Conservation (phyloP, 495 filamentous ascomycete species). For the Haplographium delicatum region DNA sequence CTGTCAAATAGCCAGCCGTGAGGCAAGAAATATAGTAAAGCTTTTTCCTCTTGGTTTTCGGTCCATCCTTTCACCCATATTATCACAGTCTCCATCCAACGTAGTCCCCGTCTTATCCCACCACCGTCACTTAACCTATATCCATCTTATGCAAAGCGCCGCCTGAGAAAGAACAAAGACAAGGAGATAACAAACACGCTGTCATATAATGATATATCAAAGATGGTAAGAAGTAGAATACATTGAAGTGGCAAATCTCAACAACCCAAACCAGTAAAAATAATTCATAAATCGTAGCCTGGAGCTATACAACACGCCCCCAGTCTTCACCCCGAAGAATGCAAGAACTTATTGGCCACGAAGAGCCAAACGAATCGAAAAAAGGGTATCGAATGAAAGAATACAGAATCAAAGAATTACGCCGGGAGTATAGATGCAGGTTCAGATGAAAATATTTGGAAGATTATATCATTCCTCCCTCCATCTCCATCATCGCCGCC, state of each 20-base stretch:
- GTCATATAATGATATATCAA: constrained; percentile 14
- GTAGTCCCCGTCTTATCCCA: background rate
- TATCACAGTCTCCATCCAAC: constrained; percentile 5
- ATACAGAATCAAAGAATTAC: constrained; percentile 2
- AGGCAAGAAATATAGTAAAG: constrained; percentile 23
- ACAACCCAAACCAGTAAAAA: background rate
- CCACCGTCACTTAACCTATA: background rate
- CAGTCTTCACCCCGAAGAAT: constrained; percentile 12
- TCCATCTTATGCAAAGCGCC: constrained; percentile 2
- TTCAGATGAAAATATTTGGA: background rate
- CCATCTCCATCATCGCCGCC: constrained; percentile 33
- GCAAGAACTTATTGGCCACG: constrained; percentile 3
- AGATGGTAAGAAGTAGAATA: constrained; percentile 20
- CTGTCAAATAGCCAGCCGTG: constrained; percentile 24
- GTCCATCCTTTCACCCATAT: constrained; percentile 22
- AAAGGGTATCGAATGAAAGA: constrained; percentile 22
- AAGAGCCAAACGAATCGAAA: constrained; percentile 3
- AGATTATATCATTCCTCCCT: constrained; percentile 24
- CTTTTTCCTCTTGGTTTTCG: constrained; percentile 16
- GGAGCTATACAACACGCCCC: constrained; percentile 11
- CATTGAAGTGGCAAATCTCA: constrained; percentile 5
- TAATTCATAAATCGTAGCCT: constrained; percentile 12
- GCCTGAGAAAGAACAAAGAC: constrained; percentile 2
- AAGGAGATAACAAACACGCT: constrained; percentile 9
- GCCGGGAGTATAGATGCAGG: constrained; percentile 11